phyloP scores from a whole-genome alignment of 768 basidiomycete genomes.

The Trametes maxima region DNA sequence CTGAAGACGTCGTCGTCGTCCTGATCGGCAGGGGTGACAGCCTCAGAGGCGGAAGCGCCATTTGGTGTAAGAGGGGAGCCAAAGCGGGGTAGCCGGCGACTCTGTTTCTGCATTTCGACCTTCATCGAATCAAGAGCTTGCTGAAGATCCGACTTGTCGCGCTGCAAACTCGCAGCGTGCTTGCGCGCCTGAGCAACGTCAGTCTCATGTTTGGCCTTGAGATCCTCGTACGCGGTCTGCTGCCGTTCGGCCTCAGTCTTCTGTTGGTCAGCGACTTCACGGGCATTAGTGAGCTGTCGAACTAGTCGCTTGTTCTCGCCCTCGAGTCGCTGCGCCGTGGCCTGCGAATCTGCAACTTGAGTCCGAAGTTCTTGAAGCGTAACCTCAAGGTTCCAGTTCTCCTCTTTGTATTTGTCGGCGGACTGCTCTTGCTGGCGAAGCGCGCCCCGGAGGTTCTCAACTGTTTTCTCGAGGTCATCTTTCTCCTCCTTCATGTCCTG shows the following conservation, averaged over 20 bases:
- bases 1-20: constrained; percentile 70
- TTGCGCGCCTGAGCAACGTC: constrained; percentile 91
- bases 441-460: constrained; percentile 72
- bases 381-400: constrained; percentile 99
- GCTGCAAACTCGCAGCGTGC: constrained; percentile 80
- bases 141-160: constrained; percentile 93
- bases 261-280: constrained; percentile 79
- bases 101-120: constrained; percentile 68
- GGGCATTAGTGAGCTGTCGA: constrained; percentile 68
- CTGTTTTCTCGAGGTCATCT: constrained; percentile 79
- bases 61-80: constrained; percentile 78
- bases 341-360: constrained; percentile 66
- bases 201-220: constrained; percentile 91
- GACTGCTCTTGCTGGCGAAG: constrained; percentile 77
- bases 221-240: constrained; percentile 60
- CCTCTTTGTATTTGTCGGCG: constrained; percentile 93
- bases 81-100: constrained; percentile 60
- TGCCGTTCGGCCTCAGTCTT: constrained; percentile 86
- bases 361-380: constrained; percentile 82
- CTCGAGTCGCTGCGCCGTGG: constrained; percentile 70
- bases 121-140: constrained; percentile 76
- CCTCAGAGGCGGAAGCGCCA: constrained; percentile 35
- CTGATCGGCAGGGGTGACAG: constrained; percentile 57
- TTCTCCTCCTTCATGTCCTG: constrained; percentile 92
- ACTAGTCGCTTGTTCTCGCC: constrained; percentile 82